phyloP scores from a whole-genome alignment of 2,329 filamentous ascomycete genomes.

The Epichloe uncinata region DNA sequence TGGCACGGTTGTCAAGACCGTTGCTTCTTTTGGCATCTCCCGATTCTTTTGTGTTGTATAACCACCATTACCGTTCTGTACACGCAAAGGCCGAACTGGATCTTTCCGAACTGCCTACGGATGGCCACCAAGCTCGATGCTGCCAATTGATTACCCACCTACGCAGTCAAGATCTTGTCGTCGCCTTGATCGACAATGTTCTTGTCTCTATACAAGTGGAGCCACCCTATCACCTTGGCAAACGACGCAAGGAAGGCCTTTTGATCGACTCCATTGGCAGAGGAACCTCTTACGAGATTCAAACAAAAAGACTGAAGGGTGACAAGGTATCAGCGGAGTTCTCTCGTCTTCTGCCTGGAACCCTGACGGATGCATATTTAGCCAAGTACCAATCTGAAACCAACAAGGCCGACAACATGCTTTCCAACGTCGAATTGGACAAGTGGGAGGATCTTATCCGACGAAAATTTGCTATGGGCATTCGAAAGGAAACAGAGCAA shows the following conservation, averaged over 20 bases:
- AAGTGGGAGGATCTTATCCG: constrained; percentile 39
- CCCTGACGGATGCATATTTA: constrained; percentile 36
- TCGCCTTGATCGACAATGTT: constrained; percentile 49
- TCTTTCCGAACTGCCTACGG: constrained; percentile 25
- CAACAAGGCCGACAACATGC: constrained; percentile 32
- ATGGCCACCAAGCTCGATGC: constrained; percentile 20
- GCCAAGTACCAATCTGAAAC: constrained; percentile 30
- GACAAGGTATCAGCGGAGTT: constrained; percentile 21
- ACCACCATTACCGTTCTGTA: constrained; percentile 53
- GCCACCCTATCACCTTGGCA: constrained; percentile 40
- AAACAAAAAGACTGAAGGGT: constrained; percentile 19
- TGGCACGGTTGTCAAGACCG: constrained; percentile 52
- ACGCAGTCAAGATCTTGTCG: constrained; percentile 49
- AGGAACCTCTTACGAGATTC: constrained; percentile 32
- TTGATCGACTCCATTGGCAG: constrained; percentile 64
- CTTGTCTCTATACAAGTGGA: constrained; percentile 59
- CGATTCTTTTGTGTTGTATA: constrained; percentile 47
- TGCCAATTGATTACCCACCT: constrained; percentile 48
- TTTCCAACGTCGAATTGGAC: constrained; percentile 30
- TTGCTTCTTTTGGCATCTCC: constrained; percentile 50
- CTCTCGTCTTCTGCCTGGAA: constrained; percentile 30
- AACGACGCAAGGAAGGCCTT: constrained; percentile 46
- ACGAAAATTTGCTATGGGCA: constrained; percentile 32
- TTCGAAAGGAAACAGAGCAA: constrained; percentile 11
- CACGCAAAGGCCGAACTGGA: constrained; percentile 36